Evolutionary conservation across 192 early-diverging fungal genomes (phyloP).

Genomic region (Coemansia sp.): DNA sequence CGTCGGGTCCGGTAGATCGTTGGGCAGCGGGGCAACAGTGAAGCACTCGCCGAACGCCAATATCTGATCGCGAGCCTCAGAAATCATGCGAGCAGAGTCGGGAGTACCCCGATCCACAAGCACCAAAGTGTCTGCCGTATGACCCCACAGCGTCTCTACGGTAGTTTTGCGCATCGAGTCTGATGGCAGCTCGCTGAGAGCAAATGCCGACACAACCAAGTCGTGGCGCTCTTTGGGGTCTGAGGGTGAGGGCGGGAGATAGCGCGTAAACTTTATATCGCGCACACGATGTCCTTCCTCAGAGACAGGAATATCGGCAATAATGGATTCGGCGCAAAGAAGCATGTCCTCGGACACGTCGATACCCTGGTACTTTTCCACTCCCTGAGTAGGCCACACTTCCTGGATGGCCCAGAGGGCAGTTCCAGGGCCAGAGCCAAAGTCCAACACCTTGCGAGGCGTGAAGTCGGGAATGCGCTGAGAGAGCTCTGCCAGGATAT

Average conservation of each 20-base stretch:
- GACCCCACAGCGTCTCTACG: conserved; percentile 75
- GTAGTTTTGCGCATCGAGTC: conserved; percentile 65
- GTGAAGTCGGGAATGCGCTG: conserved; percentile 64
- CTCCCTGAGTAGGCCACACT: conserved; percentile 42
- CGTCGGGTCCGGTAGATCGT: conserved; percentile 74
- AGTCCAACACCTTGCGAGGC: conserved; percentile 70
- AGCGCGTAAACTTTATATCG: conserved; percentile 61
- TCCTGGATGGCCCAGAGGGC: conserved; percentile 76
- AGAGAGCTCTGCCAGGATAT: conserved; percentile 67
- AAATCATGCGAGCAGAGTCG: conserved; percentile 65
- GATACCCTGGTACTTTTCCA: conserved; percentile 63
- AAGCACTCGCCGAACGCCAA: conserved; percentile 55
- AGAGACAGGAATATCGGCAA: conserved; percentile 14
- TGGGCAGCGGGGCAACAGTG: conserved; percentile 83
- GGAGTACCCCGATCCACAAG: conserved; percentile 84
- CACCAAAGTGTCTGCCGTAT: conserved; percentile 76
- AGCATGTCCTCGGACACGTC: conserved; percentile 83
- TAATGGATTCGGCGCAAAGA: conserved; percentile 61
- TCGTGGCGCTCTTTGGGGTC: conserved; percentile 49
- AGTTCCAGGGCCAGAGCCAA: conserved; percentile 83
- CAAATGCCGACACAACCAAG: conserved; percentile 75
- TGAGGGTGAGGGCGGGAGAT: conserved; percentile 58
- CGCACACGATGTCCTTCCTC: not conserved
- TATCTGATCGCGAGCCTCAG: conserved; percentile 67
- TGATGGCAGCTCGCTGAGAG: conserved; percentile 72